A percentile compares a stretch with the other conserved stretches of the same genome.
Evolutionary conservation across 768 basidiomycete species (phyloP).

Genomic region (Lanmaoa rubissima): DNA sequence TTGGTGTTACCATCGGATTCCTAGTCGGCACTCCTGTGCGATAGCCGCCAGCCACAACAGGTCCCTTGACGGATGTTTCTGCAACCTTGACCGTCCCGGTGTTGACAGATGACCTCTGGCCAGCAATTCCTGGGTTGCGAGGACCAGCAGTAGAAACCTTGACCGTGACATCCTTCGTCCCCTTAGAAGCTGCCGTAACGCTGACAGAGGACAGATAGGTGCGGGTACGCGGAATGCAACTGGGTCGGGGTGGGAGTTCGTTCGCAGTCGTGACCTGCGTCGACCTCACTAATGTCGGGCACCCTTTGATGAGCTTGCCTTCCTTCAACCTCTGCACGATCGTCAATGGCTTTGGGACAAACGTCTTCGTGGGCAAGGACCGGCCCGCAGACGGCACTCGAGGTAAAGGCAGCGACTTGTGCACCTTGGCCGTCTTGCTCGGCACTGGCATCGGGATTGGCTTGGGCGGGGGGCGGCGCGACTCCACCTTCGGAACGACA

Average conservation of each 20-base stretch:
- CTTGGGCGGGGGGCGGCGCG: not conserved
- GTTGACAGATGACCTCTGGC: not conserved
- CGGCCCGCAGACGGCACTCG: too few relatives aligned
- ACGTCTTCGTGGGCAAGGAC: not conserved
- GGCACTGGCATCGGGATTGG: not conserved
- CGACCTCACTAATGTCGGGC: too few relatives aligned
- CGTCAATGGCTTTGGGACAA: not conserved
- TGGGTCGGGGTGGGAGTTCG: not conserved
- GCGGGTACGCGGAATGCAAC: constrained; percentile 1
- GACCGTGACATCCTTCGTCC: not conserved
- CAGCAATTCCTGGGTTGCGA: too few relatives aligned
- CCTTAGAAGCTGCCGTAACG: not conserved
- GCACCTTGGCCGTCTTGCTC: not conserved
- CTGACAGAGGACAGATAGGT: not conserved
- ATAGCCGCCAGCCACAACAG: not conserved
- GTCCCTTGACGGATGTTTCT: not conserved
- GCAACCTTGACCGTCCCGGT: not conserved
- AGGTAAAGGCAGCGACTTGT: not conserved
- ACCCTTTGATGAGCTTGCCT: not conserved
- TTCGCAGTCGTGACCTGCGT: not conserved
- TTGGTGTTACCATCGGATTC: not conserved
- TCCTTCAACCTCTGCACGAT: not conserved
- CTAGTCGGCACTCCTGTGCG: not conserved
- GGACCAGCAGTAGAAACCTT: not conserved
- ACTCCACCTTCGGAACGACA: not conserved